A percentile compares a stretch with the other conserved stretches of the same genome.
phyloP scores from a whole-genome alignment of 2,329 filamentous ascomycete genomes.

The Clonostachys chloroleuca region DNA sequence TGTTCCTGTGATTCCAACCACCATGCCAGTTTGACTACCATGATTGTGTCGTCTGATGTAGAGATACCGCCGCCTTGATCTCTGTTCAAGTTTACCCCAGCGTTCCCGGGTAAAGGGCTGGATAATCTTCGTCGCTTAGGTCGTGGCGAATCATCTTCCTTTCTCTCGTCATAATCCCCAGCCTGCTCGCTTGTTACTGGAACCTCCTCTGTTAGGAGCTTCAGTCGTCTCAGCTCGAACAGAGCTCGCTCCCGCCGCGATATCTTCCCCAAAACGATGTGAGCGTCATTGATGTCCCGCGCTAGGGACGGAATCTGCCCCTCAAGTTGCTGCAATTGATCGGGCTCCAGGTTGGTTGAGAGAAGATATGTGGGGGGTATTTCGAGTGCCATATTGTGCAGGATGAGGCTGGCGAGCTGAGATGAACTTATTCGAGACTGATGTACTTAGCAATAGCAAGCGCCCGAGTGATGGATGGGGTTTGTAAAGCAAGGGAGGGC shows the following conservation, averaged over 20 bases:
- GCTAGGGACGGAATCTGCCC: conserved; percentile 63
- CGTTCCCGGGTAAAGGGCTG: neutral
- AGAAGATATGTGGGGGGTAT: conserved; percentile 71
- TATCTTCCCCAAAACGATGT: conserved; percentile 71
- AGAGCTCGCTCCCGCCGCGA: conserved; percentile 64
- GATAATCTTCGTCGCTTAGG: conserved; percentile 2
- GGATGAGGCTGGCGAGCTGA: neutral
- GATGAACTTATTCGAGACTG: neutral
- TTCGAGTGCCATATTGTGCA: conserved; percentile 13
- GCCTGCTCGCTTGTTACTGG: conserved; percentile 19
- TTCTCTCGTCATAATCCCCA: neutral
- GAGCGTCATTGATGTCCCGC: conserved; percentile 67
- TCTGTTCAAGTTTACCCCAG: neutral
- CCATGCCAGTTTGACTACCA: conserved; percentile 57
- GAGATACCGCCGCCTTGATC: neutral
- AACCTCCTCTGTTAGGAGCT: conserved; percentile 49
- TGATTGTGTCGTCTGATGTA: conserved; percentile 22
- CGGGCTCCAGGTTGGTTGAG: conserved; percentile 59
- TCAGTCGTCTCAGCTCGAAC: conserved; percentile 70
- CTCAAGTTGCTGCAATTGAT: conserved; percentile 61
- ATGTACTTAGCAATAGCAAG: neutral
- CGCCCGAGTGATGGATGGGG: neutral
- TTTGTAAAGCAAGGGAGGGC: neutral
- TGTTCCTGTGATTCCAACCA: conserved; percentile 45
- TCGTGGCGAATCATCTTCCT: neutral